Percentiles rank a stretch among this genome's conserved stretches.
Conservation (phyloP, 2,329 filamentous ascomycete species). For the Ascosphaera aggregata region DNA sequence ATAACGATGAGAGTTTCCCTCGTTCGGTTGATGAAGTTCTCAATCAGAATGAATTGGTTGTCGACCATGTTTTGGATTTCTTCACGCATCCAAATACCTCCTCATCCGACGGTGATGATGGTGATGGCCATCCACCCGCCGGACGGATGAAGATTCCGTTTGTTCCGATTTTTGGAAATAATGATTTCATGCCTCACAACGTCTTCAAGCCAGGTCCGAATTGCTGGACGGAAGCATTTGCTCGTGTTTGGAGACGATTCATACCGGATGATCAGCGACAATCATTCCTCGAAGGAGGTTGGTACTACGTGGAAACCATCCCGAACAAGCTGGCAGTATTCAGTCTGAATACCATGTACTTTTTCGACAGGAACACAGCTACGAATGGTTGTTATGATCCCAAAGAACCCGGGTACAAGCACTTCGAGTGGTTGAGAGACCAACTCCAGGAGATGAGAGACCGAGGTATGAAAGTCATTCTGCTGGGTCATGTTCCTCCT, state of each 20-base stretch:
- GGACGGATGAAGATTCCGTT: constrained; percentile 50
- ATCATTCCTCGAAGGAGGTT: constrained; percentile 76
- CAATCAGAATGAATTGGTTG: constrained; percentile 49
- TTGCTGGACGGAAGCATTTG: constrained; percentile 55
- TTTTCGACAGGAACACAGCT: constrained; percentile 81
- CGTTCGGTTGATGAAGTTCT: constrained; percentile 56
- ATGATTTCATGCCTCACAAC: constrained; percentile 93
- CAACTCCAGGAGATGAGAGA: constrained; percentile 66
- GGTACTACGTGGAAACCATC: constrained; percentile 86
- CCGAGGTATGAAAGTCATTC: constrained; percentile 76
- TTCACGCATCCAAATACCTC: constrained; percentile 22
- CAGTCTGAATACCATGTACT: constrained; percentile 90
- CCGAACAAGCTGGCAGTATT: constrained; percentile 68
- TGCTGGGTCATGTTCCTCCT: constrained; percentile 86
- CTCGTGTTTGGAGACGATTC: constrained; percentile 59
- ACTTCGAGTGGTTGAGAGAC: constrained; percentile 86
- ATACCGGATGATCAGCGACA: constrained; percentile 86
- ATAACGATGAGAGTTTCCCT: constrained; percentile 62
- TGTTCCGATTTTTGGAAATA: constrained; percentile 83
- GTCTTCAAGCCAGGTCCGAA: constrained; percentile 75
- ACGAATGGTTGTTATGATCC: constrained; percentile 67
- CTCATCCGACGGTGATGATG: not conserved
- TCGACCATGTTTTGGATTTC: constrained; percentile 50
- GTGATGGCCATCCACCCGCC: constrained; percentile 23
- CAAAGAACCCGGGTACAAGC: constrained; percentile 71